Evolutionary conservation across 306 rosid genomes (phyloP).

Genomic region (Inga laurina): DNA sequence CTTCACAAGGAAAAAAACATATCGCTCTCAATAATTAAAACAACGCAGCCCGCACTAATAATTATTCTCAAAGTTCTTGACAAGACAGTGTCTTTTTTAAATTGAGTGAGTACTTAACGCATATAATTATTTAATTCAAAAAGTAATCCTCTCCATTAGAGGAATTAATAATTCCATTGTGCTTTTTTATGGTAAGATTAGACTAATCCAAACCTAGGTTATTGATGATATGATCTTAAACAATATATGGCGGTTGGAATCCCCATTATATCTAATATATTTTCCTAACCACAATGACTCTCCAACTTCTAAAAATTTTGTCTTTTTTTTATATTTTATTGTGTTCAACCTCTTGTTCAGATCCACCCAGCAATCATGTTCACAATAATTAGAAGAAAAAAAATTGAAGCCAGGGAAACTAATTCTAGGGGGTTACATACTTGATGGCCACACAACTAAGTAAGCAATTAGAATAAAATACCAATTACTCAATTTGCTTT

Average conservation of each 20-base stretch:
- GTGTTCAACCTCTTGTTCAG: slow-evolving; percentile 32
- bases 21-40: slow-evolving; percentile 23
- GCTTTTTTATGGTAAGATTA: slow-evolving; percentile 43
- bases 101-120: slow-evolving; percentile 21
- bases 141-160: slow-evolving; percentile 33
- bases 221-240: slow-evolving; percentile 39
- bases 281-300: slow-evolving; percentile 32
- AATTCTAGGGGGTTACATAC: slow-evolving; percentile 31
- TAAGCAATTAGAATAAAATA: slow-evolving; percentile 22
- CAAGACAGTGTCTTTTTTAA: not conserved
- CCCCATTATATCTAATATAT: slow-evolving; percentile 37
- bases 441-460: not conserved
- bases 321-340: slow-evolving; percentile 19
- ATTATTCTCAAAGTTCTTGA: slow-evolving; percentile 7
- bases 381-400: not conserved
- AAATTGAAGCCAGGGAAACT: not conserved
- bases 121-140: slow-evolving; percentile 31
- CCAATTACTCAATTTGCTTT: not conserved
- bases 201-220: slow-evolving; percentile 47
- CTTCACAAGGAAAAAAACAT: slow-evolving; percentile 16
- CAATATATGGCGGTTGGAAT: slow-evolving; percentile 51
- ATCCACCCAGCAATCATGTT: slow-evolving; percentile 39
- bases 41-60: slow-evolving; percentile 35
- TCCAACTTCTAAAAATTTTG: slow-evolving; percentile 28
- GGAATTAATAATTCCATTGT: slow-evolving; percentile 32